A percentile compares a stretch with the other conserved stretches of the same genome.
These are phyloP conservation scores for Postia placenta DNA, from an alignment of 768 basidiomycete species.

Conservation along the genomic window DNA sequence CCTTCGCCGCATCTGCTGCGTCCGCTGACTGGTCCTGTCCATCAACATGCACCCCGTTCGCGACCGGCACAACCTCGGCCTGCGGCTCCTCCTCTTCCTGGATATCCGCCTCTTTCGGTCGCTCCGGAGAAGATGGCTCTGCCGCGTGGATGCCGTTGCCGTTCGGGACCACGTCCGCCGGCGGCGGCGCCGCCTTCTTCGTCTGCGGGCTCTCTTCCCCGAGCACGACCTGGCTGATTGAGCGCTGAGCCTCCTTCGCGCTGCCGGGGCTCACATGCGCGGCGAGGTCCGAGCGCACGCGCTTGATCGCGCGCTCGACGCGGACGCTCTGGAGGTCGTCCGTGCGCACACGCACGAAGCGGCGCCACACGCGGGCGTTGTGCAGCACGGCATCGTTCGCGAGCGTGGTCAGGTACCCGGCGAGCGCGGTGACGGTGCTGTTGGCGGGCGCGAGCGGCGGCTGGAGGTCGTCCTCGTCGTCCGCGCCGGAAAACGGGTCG, in stretches of 20 bases:
- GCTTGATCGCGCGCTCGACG: conserved; percentile 83
- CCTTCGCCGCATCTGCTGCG: background rate
- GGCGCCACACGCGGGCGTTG: conserved; percentile 68
- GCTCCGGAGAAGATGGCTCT: background rate
- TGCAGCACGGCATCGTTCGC: conserved; percentile 64
- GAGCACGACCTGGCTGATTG: conserved; percentile 26
- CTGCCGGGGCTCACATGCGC: conserved; percentile 47
- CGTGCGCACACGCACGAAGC: conserved; percentile 78
- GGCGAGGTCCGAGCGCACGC: conserved; percentile 79
- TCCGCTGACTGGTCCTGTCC: background rate
- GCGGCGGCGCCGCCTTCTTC: background rate
- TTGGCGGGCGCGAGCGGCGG: conserved; percentile 31
- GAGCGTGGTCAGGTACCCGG: conserved; percentile 73
- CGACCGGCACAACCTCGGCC: background rate
- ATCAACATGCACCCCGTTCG: background rate
- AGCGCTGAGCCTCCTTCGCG: conserved; percentile 21
- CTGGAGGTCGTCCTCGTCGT: conserved; percentile 17
- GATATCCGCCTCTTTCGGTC: conserved; percentile 10
- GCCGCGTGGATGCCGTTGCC: conserved; percentile 1
- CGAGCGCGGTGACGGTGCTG: conserved; percentile 58
- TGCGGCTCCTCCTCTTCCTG: conserved; percentile 8
- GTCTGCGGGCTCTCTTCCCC: conserved; percentile 17
- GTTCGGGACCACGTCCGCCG: background rate
- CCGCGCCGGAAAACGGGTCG: conserved; percentile 50
- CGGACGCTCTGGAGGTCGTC: conserved; percentile 87